Base-by-base conservation (phyloP, 169 alveolate species). In the Eimeria mitis region DNA sequence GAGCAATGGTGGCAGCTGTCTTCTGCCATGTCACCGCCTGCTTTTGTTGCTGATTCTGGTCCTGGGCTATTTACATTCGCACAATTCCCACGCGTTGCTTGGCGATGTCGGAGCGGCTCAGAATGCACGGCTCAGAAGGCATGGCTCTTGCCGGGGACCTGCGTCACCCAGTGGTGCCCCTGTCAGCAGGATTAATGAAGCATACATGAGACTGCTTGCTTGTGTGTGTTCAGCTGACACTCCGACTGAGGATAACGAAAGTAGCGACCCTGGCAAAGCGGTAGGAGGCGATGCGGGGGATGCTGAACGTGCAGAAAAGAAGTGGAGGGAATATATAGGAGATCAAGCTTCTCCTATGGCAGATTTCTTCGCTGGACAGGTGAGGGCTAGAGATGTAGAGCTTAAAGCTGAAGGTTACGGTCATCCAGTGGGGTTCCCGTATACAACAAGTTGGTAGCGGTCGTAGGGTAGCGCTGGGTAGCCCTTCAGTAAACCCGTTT, bases 301-400 rank as follows among this genome's bases (percentile, higher is more conserved):
- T 49, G 75, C 11, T 28, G 81, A 87, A 59, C 92, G 71, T 40
- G 92, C 92, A 23, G 92, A 87, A 71, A 87, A 87, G 44, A 87
- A 42, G 81, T 87, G 92, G 92, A 87, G 81, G 78, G 92, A 59
- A 25, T 87, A 87, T 42, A 42, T 87, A 25, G 4, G 54, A 63
- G 92, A 87, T 19, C 92, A 87, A 63, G 92, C 78, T 8, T 87
- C 92, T 68, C 92, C 92, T 19, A 87, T 87, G 92, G 78, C 92
- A 40, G 92, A 87, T 37, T 87, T 87, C 79, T 87, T 87, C 47
- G 92, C 92, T 87, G 92, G 92, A 59, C 92, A 87, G 92, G 92
- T 63, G 23, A 34, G 92, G 16, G 16, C 42, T 87, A 11, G 2
- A 52, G 7, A 6, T 65, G 8, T 87, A 63, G 28, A 19, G 73